phyloP scores from a whole-genome alignment of 2,329 filamentous ascomycete species.

The Hymenoscyphus linearis region DNA sequence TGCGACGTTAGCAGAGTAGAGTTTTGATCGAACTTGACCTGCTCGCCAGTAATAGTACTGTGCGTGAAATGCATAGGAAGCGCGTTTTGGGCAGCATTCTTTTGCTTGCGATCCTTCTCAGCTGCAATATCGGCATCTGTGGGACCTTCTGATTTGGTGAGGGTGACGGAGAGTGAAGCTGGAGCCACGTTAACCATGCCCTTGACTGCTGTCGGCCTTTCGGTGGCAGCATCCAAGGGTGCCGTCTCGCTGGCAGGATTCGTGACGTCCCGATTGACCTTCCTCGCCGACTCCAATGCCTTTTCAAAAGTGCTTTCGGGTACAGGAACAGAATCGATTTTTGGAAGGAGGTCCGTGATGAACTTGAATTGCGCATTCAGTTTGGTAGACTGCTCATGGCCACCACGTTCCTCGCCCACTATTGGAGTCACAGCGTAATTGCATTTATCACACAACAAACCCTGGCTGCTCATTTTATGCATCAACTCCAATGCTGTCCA shows the following conservation, averaged over 20 bases:
- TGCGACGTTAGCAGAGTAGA: conserved; percentile 34
- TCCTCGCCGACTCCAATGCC: conserved; percentile 57
- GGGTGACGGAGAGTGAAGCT: conserved; percentile 64
- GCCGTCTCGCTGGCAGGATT: conserved; percentile 59
- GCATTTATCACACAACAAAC: conserved; percentile 84
- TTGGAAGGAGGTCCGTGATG: conserved; percentile 68
- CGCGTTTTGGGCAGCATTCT: conserved; percentile 62
- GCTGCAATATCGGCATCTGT: conserved; percentile 62
- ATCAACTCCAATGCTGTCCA: conserved; percentile 89
- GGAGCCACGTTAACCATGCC: conserved; percentile 62
- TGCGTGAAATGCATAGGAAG: conserved; percentile 68
- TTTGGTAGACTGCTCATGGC: conserved; percentile 66
- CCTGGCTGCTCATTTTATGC: conserved; percentile 59
- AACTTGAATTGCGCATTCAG: conserved; percentile 77
- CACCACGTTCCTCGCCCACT: conserved; percentile 61
- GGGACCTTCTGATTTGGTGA: conserved; percentile 60
- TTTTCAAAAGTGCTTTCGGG: conserved; percentile 71
- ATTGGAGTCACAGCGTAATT: conserved; percentile 58
- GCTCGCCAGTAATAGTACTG: conserved; percentile 61
- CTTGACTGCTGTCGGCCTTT: conserved; percentile 62
- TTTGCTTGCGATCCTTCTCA: conserved; percentile 59
- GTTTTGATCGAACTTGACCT: conserved; percentile 44
- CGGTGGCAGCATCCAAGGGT: conserved; percentile 47
- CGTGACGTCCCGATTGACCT: conserved; percentile 60
- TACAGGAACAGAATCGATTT: conserved; percentile 69